Evolutionary conservation across 495 filamentous ascomycete species (phyloP).

Genomic region (Aspergillus ellipticus): DNA sequence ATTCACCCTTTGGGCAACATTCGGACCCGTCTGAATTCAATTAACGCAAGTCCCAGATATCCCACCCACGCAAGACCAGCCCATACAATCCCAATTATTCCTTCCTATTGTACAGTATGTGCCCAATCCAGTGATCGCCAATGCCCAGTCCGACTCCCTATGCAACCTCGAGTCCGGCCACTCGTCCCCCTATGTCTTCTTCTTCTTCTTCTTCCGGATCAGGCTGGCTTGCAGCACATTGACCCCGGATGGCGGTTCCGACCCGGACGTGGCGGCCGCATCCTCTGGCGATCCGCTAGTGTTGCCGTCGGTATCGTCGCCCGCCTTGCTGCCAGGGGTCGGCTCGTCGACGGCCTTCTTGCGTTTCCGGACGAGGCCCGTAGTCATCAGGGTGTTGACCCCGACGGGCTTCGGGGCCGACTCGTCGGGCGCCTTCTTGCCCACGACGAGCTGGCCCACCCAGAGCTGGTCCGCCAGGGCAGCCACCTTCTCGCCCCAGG

Average conservation of each 20-base stretch:
- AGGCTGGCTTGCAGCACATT: slow-evolving; percentile 57
- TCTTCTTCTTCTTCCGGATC: slow-evolving; percentile 66
- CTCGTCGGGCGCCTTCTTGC: slow-evolving; percentile 29
- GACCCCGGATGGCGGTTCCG: slow-evolving; percentile 31
- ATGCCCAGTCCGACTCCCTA: not conserved
- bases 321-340: slow-evolving; percentile 10
- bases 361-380: slow-evolving; percentile 51
- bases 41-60: not conserved
- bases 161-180: not conserved
- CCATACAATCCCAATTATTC: not conserved
- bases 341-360: slow-evolving; percentile 39
- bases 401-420: slow-evolving; percentile 27
- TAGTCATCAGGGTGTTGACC: slow-evolving; percentile 37
- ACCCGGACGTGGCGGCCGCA: slow-evolving; percentile 22
- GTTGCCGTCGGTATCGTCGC: slow-evolving; percentile 4
- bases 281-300: not conserved
- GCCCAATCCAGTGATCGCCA: not conserved
- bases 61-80: not conserved
- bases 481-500: slow-evolving; percentile 66
- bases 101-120: not conserved
- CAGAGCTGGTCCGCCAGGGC: slow-evolving; percentile 48
- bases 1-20: too few relatives aligned
- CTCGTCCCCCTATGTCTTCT: slow-evolving; percentile 10
- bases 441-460: slow-evolving; percentile 54
- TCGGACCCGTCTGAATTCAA: too few relatives aligned